A percentile compares a stretch with the other conserved stretches of the same genome.
These are phyloP conservation scores for Agapanthus africanus DNA, from an alignment of 106 monocot species.

Conservation along the genomic window DNA sequence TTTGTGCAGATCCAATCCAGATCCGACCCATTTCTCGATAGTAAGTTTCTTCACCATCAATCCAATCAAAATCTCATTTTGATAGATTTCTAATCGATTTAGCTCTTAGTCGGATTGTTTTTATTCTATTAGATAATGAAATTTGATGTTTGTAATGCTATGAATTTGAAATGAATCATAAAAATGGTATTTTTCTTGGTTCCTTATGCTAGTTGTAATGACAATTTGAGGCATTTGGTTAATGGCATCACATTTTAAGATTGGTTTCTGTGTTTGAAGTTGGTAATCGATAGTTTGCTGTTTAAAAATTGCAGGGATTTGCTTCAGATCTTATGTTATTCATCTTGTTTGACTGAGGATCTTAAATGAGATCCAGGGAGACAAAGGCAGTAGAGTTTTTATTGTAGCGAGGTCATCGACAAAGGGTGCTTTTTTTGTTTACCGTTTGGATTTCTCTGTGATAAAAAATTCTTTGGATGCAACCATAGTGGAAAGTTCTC, in stretches of 20 bases:
- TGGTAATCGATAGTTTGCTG: not conserved
- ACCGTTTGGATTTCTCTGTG: not conserved
- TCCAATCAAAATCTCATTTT: slow-evolving; percentile 9
- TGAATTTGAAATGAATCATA: not conserved
- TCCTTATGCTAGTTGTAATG: not conserved
- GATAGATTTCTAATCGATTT: not conserved
- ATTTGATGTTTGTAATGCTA: not conserved
- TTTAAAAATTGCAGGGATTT: slow-evolving; percentile 1
- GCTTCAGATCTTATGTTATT: not conserved
- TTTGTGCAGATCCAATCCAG: not conserved
- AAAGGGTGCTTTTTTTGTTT: not conserved
- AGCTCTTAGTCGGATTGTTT: not conserved
- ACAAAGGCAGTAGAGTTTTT: not conserved
- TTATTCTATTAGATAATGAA: not conserved
- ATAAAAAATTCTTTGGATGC: not conserved
- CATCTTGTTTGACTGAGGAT: not conserved
- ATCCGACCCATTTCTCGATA: not conserved
- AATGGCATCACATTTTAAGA: not conserved
- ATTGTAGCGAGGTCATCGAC: not conserved
- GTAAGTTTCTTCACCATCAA: not conserved
- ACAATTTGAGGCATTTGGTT: not conserved
- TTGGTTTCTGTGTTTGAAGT: not conserved
- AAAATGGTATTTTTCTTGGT: not conserved
- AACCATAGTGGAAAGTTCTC: not conserved
- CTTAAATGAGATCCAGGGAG: not conserved